Conservation (phyloP, 192 early-diverging fungal genomes). For the Podila minutissima region DNA sequence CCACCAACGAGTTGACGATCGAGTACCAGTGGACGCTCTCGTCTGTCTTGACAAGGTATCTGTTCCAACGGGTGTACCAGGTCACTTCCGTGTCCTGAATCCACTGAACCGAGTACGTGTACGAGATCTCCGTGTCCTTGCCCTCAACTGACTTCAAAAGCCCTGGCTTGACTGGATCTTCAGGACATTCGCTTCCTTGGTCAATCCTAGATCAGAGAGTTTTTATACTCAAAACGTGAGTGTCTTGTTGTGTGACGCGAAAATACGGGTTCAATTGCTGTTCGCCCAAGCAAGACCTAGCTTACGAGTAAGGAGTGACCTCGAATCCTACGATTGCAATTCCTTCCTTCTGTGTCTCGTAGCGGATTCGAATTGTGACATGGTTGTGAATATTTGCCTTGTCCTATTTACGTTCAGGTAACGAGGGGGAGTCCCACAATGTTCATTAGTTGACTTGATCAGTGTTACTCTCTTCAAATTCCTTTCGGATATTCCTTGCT, state of each 20-base stretch:
- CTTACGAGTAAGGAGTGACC: constrained; percentile 73
- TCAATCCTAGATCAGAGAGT: constrained; percentile 14
- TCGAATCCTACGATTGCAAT: constrained; percentile 76
- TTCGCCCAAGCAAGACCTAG: neutral
- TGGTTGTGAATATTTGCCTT: constrained; percentile 74
- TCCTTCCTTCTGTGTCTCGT: constrained; percentile 45
- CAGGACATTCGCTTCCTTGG: constrained; percentile 34
- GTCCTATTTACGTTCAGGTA: constrained; percentile 13
- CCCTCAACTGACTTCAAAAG: constrained; percentile 46
- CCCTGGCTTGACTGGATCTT: constrained; percentile 42
- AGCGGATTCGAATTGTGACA: constrained; percentile 66
- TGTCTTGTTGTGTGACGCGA: neutral
- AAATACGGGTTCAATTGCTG: neutral
- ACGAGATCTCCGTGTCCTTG: constrained; percentile 57
- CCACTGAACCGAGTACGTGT: constrained; percentile 80
- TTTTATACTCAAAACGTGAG: neutral
- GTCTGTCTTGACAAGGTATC: constrained; percentile 63
- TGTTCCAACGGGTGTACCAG: constrained; percentile 73
- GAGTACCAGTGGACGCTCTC: constrained; percentile 73
- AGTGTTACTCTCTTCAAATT: neutral
- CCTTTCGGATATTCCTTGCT: neutral
- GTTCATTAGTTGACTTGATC: too few species aligned
- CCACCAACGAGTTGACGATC: constrained; percentile 74
- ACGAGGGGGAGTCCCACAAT: neutral
- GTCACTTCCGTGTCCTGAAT: constrained; percentile 60